phyloP scores from a whole-genome alignment of 2,329 filamentous ascomycete species.

The Stemphylium beticola region DNA sequence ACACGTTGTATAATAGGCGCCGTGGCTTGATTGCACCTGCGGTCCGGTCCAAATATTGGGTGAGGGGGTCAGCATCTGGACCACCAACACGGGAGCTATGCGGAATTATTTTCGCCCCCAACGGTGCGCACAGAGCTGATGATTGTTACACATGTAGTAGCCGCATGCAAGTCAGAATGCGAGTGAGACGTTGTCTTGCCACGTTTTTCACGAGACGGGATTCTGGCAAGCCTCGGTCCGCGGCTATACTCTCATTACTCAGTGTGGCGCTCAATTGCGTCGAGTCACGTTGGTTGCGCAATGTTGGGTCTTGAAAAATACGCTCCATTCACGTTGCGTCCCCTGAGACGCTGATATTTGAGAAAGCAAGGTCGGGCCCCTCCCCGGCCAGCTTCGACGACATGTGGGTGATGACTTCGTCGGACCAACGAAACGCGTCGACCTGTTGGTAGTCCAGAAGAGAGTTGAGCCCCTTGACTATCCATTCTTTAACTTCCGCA shows the following conservation, averaged over 20 bases:
- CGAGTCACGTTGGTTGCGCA: background rate
- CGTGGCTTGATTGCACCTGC: slow-evolving; percentile 8
- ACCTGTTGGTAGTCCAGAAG: slow-evolving; percentile 36
- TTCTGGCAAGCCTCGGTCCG: background rate
- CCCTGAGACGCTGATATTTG: slow-evolving; percentile 20
- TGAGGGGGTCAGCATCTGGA: slow-evolving; percentile 17
- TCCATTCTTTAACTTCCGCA: slow-evolving; percentile 34
- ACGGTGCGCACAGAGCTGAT: slow-evolving; percentile 1
- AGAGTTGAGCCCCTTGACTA: slow-evolving; percentile 34
- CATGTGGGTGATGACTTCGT: slow-evolving; percentile 34
- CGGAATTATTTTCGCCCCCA: slow-evolving; percentile 3
- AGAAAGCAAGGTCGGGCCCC: slow-evolving; percentile 29
- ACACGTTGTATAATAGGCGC: slow-evolving; percentile 6
- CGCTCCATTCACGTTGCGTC: slow-evolving; percentile 11
- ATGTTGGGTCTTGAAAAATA: background rate
- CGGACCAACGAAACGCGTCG: slow-evolving; percentile 38
- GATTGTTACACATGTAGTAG: background rate
- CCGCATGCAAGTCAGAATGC: slow-evolving; percentile 9
- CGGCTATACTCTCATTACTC: background rate
- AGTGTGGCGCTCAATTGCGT: background rate
- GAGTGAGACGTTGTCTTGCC: slow-evolving; percentile 6
- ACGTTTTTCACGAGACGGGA: background rate
- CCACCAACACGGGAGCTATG: slow-evolving; percentile 12
- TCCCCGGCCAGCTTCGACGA: slow-evolving; percentile 36
- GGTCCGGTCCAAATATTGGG: slow-evolving; percentile 1